Conservation (phyloP, 2,329 filamentous ascomycete genomes). For the Aspergillus felis region DNA sequence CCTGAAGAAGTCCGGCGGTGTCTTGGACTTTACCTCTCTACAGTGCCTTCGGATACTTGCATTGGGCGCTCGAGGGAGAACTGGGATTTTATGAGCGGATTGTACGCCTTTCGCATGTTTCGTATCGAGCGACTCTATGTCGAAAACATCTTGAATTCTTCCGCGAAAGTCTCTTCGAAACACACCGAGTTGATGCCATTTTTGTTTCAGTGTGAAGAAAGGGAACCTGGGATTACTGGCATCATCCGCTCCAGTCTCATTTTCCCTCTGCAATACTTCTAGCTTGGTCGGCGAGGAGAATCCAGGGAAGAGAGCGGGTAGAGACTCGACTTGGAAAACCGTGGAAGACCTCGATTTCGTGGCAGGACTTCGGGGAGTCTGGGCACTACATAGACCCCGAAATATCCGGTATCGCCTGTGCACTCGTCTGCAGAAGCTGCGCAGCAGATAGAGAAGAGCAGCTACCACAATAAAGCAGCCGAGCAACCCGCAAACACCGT, state of each 20-base stretch:
- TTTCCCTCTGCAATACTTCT: neutral
- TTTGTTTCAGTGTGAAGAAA: slow-evolving; percentile 5
- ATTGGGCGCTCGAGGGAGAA: slow-evolving; percentile 19
- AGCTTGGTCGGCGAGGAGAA: neutral
- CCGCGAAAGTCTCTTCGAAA: slow-evolving; percentile 11
- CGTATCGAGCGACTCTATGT: slow-evolving; percentile 12
- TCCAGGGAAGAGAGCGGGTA: neutral
- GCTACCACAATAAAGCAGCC: slow-evolving; percentile 5
- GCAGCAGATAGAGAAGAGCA: slow-evolving; percentile 8
- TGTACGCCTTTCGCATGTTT: neutral
- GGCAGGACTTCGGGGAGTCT: neutral
- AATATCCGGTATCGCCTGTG: slow-evolving; percentile 1
- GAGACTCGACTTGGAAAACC: neutral
- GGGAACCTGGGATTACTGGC: neutral
- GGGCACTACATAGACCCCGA: slow-evolving; percentile 2
- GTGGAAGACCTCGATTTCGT: neutral
- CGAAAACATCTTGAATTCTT: slow-evolving; percentile 18
- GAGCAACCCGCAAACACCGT: slow-evolving; percentile 10
- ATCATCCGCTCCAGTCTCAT: neutral
- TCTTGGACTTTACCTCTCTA: neutral
- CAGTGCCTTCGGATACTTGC: slow-evolving; percentile 10
- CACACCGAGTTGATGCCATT: slow-evolving; percentile 8
- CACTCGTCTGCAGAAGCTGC: neutral
- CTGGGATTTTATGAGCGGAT: slow-evolving; percentile 10
- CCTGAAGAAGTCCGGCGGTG: neutral